phyloP scores from a whole-genome alignment of 441 rosid species.

The Arabidopsis hybrid region DNA sequence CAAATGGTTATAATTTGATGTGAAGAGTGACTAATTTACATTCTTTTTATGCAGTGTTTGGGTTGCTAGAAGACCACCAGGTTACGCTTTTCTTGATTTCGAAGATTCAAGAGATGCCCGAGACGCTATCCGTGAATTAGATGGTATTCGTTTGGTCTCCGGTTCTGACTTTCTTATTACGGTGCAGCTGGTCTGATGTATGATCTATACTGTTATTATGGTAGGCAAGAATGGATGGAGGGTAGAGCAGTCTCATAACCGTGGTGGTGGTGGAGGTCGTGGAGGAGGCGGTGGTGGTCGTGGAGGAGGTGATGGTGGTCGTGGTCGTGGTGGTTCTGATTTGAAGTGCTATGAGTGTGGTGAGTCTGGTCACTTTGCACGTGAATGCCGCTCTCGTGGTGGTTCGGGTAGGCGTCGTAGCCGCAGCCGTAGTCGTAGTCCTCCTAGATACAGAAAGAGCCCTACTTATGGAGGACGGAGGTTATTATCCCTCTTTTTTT shows the following conservation, averaged over 20 bases:
- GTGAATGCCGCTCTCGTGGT: slow-evolving; percentile 73
- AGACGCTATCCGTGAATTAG: slow-evolving; percentile 73
- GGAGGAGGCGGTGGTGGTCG: slow-evolving; percentile 58
- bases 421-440: slow-evolving; percentile 55
- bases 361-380: slow-evolving; percentile 88
- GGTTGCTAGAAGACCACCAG: slow-evolving; percentile 80
- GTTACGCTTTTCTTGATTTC: slow-evolving; percentile 73
- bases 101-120: slow-evolving; percentile 71
- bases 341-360: slow-evolving; percentile 84
- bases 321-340: slow-evolving; percentile 80
- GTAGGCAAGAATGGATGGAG: slow-evolving; percentile 81
- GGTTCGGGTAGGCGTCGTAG: slow-evolving; percentile 69
- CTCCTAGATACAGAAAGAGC: slow-evolving; percentile 71
- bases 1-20: neutral
- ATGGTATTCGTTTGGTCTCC: slow-evolving; percentile 49
- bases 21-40: neutral
- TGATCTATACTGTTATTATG: neutral
- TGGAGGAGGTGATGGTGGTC: slow-evolving; percentile 63
- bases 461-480: slow-evolving; percentile 77
- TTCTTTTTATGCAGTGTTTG: slow-evolving; percentile 54
- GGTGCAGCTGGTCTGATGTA: neutral
- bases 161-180: neutral
- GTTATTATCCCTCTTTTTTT: slow-evolving; percentile 37
- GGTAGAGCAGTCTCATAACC: slow-evolving; percentile 74
- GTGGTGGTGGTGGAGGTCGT: slow-evolving; percentile 65